Conservation (phyloP, 306 rosid genomes). For the Astragalus glycyphyllos region DNA sequence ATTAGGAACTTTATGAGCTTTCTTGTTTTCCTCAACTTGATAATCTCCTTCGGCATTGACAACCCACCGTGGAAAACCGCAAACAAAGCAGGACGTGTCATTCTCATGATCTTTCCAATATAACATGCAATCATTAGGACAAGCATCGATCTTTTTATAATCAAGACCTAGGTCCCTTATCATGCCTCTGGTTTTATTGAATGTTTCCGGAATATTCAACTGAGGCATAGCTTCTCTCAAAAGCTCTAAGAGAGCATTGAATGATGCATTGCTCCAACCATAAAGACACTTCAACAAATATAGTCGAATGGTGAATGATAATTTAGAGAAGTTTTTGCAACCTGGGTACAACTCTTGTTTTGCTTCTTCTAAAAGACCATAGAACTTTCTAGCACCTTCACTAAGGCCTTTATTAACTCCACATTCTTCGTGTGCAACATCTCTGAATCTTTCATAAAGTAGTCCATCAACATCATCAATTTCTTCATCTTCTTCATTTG, state of each 20-base stretch:
- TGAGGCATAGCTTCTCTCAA: neutral
- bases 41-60: neutral
- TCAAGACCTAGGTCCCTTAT: too few species aligned
- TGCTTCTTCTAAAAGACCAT: neutral
- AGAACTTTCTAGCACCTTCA: neutral
- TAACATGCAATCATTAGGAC: too few species aligned
- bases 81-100: neutral
- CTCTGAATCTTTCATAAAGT: neutral
- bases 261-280: neutral
- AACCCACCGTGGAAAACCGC: neutral
- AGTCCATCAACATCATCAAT: constrained; percentile 17
- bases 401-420: neutral
- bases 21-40: neutral
- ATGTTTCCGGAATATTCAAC: neutral
- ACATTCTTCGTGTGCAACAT: neutral
- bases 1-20: neutral
- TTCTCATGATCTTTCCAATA: neutral
- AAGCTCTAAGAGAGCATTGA: neutral
- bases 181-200: neutral
- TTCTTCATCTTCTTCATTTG: neutral
- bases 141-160: too few species aligned
- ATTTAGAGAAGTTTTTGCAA: neutral
- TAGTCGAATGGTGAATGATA: neutral
- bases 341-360: neutral
- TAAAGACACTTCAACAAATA: neutral